Evolutionary conservation across 805 yeast genomes (phyloP).

Genomic region (Saccharomycopsis sp.): DNA sequence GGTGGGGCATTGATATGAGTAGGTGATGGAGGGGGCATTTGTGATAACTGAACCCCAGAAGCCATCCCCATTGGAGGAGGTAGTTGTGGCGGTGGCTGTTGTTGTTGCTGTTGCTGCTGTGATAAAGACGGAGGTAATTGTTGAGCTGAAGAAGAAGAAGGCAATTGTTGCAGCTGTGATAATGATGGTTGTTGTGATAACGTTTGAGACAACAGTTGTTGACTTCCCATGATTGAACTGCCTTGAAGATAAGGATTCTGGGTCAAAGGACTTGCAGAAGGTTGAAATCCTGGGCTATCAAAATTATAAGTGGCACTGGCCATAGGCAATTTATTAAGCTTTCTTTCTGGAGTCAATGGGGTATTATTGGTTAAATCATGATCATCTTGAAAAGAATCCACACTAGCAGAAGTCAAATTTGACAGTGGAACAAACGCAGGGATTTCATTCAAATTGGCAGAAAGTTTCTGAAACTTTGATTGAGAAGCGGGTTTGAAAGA

Average conservation of each 20-base stretch:
- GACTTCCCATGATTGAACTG: no score
- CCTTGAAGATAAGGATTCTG: background rate
- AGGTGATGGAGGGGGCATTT: no score
- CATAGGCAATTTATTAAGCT: background rate
- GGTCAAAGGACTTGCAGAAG: conserved; percentile 8
- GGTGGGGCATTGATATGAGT: no score
- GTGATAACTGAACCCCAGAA: no score
- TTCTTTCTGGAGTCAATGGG: background rate
- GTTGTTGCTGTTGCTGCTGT: background rate
- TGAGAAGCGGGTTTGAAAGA: conserved; percentile 38
- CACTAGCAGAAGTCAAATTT: background rate
- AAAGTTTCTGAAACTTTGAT: conserved; percentile 18
- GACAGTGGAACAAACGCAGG: conserved; percentile 23
- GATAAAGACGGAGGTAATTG: background rate
- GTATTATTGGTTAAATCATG: background rate
- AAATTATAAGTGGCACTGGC: conserved; percentile 21
- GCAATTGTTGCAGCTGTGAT: no score
- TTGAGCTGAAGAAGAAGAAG: background rate
- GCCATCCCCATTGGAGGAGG: no score
- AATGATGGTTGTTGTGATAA: no score
- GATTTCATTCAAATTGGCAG: conserved; percentile 30
- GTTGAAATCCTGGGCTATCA: conserved; percentile 34
- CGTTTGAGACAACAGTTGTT: no score
- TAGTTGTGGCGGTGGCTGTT: background rate
- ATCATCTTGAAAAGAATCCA: background rate